Evolutionary conservation across 306 rosid species (phyloP).

Genomic region (Trichosanthes cucumerina): DNA sequence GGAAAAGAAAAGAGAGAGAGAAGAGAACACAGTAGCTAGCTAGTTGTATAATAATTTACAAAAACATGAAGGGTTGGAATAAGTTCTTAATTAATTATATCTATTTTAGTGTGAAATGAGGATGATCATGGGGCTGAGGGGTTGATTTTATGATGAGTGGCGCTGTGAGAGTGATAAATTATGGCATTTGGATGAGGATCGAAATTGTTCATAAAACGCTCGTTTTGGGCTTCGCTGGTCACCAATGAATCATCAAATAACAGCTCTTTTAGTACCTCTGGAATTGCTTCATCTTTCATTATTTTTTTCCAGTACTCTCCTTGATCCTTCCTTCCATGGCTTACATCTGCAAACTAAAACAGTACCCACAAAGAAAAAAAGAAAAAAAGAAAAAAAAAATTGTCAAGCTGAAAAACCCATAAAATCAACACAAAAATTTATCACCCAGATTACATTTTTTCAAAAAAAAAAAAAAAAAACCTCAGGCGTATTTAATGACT

Average conservation of each 20-base stretch:
- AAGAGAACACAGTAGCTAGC: not conserved
- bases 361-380: no score
- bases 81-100: no score
- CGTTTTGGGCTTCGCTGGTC: not conserved
- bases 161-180: slow-evolving; percentile 7
- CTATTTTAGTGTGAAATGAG: no score
- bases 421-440: no score
- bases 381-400: no score
- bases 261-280: slow-evolving; percentile 1
- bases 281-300: slow-evolving; percentile 12
- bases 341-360: not conserved
- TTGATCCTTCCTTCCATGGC: slow-evolving; percentile 5
- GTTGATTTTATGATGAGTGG: not conserved
- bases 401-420: no score
- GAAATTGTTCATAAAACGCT: slow-evolving; percentile 5
- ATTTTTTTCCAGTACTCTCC: slow-evolving; percentile 15
- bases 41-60: not conserved
- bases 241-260: not conserved
- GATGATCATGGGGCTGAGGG: not conserved
- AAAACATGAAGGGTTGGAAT: not conserved
- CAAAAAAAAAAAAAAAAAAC: no score
- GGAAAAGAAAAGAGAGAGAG: not conserved
- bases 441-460: no score
- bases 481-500: no score
- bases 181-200: slow-evolving; percentile 19